A percentile compares a stretch with the other conserved stretches of the same genome.
Evolutionary conservation across 2,329 filamentous ascomycete genomes (phyloP).

Genomic region (Truncatella angustata): DNA sequence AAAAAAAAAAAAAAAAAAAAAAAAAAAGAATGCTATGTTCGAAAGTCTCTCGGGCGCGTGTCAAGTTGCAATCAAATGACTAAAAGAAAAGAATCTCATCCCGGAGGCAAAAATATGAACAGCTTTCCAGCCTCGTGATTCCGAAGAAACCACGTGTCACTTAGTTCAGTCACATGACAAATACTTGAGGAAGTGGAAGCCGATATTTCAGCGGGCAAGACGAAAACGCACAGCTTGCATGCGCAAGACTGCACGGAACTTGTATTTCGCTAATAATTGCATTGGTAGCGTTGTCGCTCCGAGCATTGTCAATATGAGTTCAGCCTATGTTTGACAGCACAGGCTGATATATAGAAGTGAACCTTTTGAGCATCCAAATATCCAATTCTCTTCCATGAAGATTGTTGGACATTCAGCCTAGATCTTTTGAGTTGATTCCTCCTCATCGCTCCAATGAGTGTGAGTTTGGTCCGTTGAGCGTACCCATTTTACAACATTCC

Average conservation of each 20-base stretch:
- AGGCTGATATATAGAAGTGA: background rate
- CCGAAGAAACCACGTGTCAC: too few species aligned
- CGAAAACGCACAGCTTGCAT: background rate
- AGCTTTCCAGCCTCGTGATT: too few species aligned
- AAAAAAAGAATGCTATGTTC: background rate
- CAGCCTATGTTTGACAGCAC: background rate
- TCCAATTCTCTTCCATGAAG: too few species aligned
- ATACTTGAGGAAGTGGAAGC: too few species aligned
- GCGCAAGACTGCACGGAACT: background rate
- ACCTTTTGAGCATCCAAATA: background rate
- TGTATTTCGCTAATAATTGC: conserved; percentile 1
- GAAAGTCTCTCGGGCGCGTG: too few species aligned
- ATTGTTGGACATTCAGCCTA: too few species aligned
- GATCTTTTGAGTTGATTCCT: too few species aligned
- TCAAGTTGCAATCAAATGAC: background rate
- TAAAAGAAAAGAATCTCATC: background rate
- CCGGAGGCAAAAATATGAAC: too few species aligned
- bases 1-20: background rate
- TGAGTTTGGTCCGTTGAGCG: conserved; percentile 29
- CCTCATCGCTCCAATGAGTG: conserved; percentile 30
- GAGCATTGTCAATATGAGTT: background rate
- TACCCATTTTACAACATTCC: conserved; percentile 10
- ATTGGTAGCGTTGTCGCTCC: background rate
- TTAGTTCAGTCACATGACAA: too few species aligned
- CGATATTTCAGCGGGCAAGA: background rate